A percentile compares a stretch with the other conserved stretches of the same genome.
phyloP scores from a whole-genome alignment of 306 rosid genomes.

The Pterocarpus macrocarpus region DNA sequence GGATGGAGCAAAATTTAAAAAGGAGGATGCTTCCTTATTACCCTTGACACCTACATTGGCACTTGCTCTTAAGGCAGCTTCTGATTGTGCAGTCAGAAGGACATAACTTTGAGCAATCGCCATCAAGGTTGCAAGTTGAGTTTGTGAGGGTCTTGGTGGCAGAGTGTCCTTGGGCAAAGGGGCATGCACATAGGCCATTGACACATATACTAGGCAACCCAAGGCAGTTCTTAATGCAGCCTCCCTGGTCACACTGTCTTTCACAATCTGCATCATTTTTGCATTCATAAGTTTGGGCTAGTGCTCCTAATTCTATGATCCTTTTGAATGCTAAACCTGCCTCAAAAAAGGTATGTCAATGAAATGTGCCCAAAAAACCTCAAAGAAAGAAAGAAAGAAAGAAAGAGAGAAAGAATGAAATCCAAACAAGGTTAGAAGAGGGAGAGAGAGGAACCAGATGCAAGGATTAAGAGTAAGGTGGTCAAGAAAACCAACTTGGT shows the following conservation, averaged over 20 bases:
- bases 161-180: conserved; percentile 1
- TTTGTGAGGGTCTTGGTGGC: not conserved
- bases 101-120: conserved; percentile 25
- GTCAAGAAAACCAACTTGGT: conserved; percentile 25
- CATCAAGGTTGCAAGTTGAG: conserved; percentile 28
- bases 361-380: too few species aligned
- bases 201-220: not conserved
- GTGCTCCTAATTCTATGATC: not conserved
- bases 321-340: not conserved
- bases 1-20: too few species aligned
- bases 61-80: conserved; percentile 26
- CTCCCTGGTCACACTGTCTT: not conserved
- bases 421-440: not conserved
- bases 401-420: too few species aligned
- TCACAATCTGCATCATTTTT: conserved; percentile 30
- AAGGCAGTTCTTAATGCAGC: not conserved
- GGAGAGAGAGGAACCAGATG: conserved; percentile 8
- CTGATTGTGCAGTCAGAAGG: conserved; percentile 34
- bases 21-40: too few species aligned
- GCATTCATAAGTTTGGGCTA: not conserved
- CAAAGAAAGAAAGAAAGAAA: too few species aligned
- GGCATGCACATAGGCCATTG: conserved; percentile 19
- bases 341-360: not conserved
- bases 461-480: not conserved
- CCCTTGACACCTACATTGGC: conserved; percentile 28